phyloP scores from a whole-genome alignment of 2,329 filamentous ascomycete species.

The Nemania diffusa region DNA sequence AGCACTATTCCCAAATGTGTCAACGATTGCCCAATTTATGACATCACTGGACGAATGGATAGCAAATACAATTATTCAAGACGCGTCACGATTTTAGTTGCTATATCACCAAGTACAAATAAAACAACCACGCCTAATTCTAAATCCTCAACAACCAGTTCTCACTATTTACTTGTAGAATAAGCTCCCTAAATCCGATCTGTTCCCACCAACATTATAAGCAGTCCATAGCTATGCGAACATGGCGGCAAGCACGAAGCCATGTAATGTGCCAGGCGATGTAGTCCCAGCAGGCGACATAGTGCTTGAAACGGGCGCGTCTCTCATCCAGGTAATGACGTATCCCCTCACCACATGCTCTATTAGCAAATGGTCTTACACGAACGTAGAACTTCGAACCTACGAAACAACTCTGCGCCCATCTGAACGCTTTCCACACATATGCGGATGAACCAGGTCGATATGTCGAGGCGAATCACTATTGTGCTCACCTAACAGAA shows the following conservation, averaged over 20 bases:
- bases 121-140: background rate
- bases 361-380: conserved; percentile 18
- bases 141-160: background rate
- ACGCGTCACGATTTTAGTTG: background rate
- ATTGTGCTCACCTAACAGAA: conserved; percentile 80
- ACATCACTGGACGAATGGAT: conserved; percentile 20
- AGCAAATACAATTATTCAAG: background rate
- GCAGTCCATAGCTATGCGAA: background rate
- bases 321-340: conserved; percentile 63
- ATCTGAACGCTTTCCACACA: conserved; percentile 87
- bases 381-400: conserved; percentile 70
- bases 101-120: background rate
- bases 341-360: background rate
- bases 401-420: conserved; percentile 79
- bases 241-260: conserved; percentile 31
- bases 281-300: conserved; percentile 65
- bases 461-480: conserved; percentile 82
- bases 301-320: conserved; percentile 70
- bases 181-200: background rate
- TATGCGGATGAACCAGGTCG: conserved; percentile 78
- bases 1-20: background rate
- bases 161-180: background rate
- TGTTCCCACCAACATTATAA: background rate
- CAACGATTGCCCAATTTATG: conserved; percentile 2
- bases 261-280: conserved; percentile 56